Percentiles rank a stretch among this genome's conserved stretches.
Evolutionary conservation across 805 yeast genomes (phyloP).

Genomic region (Citeromyces matritensis): DNA sequence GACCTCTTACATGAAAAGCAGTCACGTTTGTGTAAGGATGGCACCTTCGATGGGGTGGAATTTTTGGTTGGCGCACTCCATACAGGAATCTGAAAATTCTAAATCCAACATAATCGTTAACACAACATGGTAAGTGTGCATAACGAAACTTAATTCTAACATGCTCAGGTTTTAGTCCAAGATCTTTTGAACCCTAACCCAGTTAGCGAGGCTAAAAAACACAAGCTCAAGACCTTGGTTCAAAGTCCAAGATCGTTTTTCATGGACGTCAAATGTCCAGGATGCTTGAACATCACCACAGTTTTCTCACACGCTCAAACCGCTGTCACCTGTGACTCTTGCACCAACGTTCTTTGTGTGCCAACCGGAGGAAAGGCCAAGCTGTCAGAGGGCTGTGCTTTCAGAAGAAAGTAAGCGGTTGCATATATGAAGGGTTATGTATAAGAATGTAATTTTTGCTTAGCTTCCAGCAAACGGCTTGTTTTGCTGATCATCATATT

Average conservation of each 20-base stretch:
- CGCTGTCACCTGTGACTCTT: slow-evolving; percentile 97
- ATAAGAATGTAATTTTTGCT: no score
- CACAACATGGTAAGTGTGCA: no score
- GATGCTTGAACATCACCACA: slow-evolving; percentile 97
- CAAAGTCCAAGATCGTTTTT: slow-evolving; percentile 97
- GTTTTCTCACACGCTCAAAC: slow-evolving; percentile 99
- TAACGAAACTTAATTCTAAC: no score
- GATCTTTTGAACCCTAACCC: slow-evolving; percentile 97
- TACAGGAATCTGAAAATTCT: no score
- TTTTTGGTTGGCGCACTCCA: no score
- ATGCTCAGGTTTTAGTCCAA: slow-evolving; percentile 81
- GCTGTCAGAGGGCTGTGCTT: slow-evolving; percentile 98
- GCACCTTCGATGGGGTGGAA: no score
- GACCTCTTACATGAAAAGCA: no score
- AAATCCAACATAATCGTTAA: no score
- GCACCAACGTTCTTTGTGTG: slow-evolving; percentile 95
- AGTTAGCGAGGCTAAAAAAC: slow-evolving; percentile 91
- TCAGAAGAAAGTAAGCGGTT: slow-evolving; percentile 83
- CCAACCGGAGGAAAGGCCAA: slow-evolving; percentile 99
- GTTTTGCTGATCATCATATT: no score
- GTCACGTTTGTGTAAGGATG: no score
- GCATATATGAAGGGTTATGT: no score
- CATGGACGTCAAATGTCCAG: slow-evolving; percentile 99
- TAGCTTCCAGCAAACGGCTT: no score
- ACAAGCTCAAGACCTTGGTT: slow-evolving; percentile 95